Base-by-base conservation (phyloP, 148 eudicot genomes). In the Chenopodium berlandieri region DNA sequence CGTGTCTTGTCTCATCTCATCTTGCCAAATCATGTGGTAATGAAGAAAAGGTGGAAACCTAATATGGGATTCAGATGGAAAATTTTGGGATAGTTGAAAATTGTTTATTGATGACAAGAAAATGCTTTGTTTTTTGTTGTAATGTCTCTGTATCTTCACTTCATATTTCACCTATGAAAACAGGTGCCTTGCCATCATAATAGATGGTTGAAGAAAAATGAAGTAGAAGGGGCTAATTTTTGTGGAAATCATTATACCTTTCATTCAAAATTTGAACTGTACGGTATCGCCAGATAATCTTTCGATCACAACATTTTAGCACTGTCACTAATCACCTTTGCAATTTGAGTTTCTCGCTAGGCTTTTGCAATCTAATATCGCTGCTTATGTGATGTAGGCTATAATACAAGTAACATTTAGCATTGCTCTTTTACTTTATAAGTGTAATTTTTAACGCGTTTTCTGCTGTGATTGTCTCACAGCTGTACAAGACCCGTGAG, bases 401-500 rank as follows among this genome's bases (percentile, higher is more conserved):
- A 17, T 56, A 56, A 4, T 56, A 0, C 19, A 2, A 13, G 4
- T 48, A 48, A 12, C 54, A 50, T 56, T 56, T 19, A 3, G 19
- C 62, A 56, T 14, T 13, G 62, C 17, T 16, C 22, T 50, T 50
- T 50, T 50, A 50, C 1, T 50, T 10, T 50, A 0, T 2, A 50
- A 13, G 54, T 13, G 14, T 50, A 50, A 11, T 12, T 23, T 50
- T 19, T 74, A 50, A 30, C 8, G 13, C 19, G 1, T 27, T 4
- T 67, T 31, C 9, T 69, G 73, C 46, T 16, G 19, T 56, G 62
- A 4, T 9, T 69, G 9, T 71, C 46, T 71, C 74, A 71, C 74
- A 71, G 74, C 50, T 71, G 19, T 71, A 71, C 74, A 95, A 94
- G 81, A 92, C 98, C 12, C 89, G 87, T 0, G 97, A 94, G 75